Evolutionary conservation across 345 rosid genomes (phyloP).

Genomic region (Punica granatum): DNA sequence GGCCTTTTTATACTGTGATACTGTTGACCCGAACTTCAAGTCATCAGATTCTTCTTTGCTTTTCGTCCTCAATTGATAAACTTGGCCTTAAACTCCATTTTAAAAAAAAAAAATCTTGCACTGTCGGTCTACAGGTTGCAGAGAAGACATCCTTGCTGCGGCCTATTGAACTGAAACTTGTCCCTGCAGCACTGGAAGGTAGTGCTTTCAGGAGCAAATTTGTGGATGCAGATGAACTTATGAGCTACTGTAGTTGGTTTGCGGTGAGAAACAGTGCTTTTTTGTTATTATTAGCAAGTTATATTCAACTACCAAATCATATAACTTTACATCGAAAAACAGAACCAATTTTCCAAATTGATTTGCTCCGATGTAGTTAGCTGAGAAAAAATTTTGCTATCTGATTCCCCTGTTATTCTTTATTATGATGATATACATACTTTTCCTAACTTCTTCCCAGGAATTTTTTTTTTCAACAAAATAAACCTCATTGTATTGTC

Average conservation of each 20-base stretch:
- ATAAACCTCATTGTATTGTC: background rate
- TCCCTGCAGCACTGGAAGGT: constrained; percentile 87
- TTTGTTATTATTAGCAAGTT: background rate
- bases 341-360: background rate
- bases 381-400: background rate
- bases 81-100: background rate
- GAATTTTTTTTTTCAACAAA: background rate
- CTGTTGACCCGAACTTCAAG: background rate
- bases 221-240: constrained; percentile 83
- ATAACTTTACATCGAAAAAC: background rate
- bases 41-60: background rate
- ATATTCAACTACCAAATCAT: background rate
- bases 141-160: constrained; percentile 83
- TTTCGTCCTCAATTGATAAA: background rate
- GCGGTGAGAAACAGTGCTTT: constrained; percentile 45
- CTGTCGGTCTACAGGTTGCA: constrained; percentile 56
- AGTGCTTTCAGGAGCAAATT: constrained; percentile 93
- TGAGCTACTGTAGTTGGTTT: constrained; percentile 82
- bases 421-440: background rate
- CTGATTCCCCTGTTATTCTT: background rate
- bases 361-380: background rate
- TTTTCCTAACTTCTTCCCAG: background rate
- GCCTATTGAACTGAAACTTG: constrained; percentile 82
- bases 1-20: background rate
- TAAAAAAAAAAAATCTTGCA: background rate